Evolutionary conservation across 116 monocot species (phyloP).

Genomic region (Iris pallida): DNA sequence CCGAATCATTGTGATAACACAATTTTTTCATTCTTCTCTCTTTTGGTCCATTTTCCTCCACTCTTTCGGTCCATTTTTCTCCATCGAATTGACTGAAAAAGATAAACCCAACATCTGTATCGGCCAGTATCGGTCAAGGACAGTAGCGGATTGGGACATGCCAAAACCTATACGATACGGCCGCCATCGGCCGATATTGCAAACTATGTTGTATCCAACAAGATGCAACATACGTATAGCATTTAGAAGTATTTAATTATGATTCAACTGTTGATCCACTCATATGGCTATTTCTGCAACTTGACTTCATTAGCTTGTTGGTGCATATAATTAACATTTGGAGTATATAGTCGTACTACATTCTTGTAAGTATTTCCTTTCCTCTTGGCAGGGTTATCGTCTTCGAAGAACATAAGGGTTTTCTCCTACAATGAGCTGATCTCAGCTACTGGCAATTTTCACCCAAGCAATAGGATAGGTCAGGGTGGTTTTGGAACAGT

Average conservation of each 20-base stretch:
- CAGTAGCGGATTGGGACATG: too few relatives aligned
- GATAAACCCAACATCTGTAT: too few relatives aligned
- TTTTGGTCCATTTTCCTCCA: too few relatives aligned
- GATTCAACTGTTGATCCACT: background rate
- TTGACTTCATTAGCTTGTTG: background rate
- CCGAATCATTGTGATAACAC: too few relatives aligned
- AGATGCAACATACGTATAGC: background rate
- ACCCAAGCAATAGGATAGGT: constrained; percentile 43
- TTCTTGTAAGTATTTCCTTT: constrained; percentile 1
- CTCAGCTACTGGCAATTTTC: constrained; percentile 51
- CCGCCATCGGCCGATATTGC: too few relatives aligned
- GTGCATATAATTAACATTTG: background rate
- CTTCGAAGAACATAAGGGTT: constrained; percentile 38
- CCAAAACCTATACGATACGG: too few relatives aligned
- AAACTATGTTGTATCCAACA: background rate
- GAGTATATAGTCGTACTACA: background rate
- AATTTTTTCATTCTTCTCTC: too few relatives aligned
- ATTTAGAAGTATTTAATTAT: background rate
- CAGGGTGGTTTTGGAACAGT: constrained; percentile 69
- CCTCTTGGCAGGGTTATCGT: constrained; percentile 28
- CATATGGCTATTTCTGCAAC: too few relatives aligned
- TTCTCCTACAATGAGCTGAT: constrained; percentile 51
- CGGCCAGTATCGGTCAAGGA: too few relatives aligned
- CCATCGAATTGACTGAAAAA: too few relatives aligned
- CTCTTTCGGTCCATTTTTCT: too few relatives aligned